Evolutionary conservation across 2,329 filamentous ascomycete species (phyloP).

Genomic region (Fusarium burgessii): DNA sequence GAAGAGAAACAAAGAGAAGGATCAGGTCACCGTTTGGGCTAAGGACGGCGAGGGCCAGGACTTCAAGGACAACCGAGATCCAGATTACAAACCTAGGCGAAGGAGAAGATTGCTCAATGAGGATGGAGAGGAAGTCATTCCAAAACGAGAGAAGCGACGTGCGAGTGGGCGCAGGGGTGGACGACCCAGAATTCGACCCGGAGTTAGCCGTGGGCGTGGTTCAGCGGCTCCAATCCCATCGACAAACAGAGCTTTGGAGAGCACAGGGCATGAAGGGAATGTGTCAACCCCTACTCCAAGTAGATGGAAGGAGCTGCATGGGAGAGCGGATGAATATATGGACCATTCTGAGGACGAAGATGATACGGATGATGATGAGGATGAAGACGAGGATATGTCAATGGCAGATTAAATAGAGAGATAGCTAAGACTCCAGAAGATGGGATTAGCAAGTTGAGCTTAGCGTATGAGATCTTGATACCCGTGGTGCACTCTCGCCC

Average conservation of each 20-base stretch:
- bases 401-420: slow-evolving; percentile 37
- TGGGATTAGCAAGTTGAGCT: slow-evolving; percentile 3
- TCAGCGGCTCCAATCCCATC: slow-evolving; percentile 10
- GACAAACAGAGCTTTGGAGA: slow-evolving; percentile 25
- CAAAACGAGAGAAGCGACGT: slow-evolving; percentile 34
- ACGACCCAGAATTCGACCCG: slow-evolving; percentile 38
- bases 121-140: slow-evolving; percentile 44
- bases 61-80: slow-evolving; percentile 57
- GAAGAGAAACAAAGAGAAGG: slow-evolving; percentile 71
- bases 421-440: background rate
- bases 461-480: slow-evolving; percentile 41
- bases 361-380: slow-evolving; percentile 46
- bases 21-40: slow-evolving; percentile 72
- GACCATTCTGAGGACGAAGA: slow-evolving; percentile 46
- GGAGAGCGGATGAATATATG: slow-evolving; percentile 41
- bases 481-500: slow-evolving; percentile 35
- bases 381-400: slow-evolving; percentile 46
- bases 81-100: slow-evolving; percentile 54
- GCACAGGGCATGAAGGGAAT: slow-evolving; percentile 21
- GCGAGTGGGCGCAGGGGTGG: slow-evolving; percentile 36
- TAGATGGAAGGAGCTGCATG: slow-evolving; percentile 51
- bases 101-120: slow-evolving; percentile 45
- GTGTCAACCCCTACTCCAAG: slow-evolving; percentile 53
- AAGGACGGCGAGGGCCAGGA: slow-evolving; percentile 57
- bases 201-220: slow-evolving; percentile 30